phyloP scores from a whole-genome alignment of 306 rosid species.

The Quercus parvula region DNA sequence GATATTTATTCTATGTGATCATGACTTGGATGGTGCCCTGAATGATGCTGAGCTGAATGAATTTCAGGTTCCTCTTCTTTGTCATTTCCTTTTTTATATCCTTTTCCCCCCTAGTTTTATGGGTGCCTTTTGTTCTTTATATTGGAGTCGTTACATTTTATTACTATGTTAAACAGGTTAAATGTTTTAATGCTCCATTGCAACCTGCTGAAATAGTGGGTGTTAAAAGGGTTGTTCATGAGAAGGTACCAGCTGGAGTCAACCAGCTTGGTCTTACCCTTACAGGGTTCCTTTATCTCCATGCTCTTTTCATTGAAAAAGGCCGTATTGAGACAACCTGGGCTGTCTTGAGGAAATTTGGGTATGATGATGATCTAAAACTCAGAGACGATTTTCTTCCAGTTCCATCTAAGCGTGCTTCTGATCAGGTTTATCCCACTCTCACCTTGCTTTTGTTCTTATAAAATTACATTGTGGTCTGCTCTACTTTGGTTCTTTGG shows the following conservation, averaged over 20 bases:
- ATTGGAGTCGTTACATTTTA: slow-evolving; percentile 22
- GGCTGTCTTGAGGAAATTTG: slow-evolving; percentile 85
- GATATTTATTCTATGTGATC: slow-evolving; percentile 79
- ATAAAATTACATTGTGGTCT: slow-evolving; percentile 25
- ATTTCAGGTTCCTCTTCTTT: slow-evolving; percentile 69
- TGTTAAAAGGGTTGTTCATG: slow-evolving; percentile 71
- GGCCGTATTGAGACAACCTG: slow-evolving; percentile 82
- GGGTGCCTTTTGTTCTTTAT: neutral
- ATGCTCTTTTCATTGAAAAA: slow-evolving; percentile 68
- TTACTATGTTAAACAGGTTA: slow-evolving; percentile 46
- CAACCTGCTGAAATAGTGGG: slow-evolving; percentile 62
- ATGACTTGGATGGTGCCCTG: slow-evolving; percentile 92
- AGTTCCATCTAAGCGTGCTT: slow-evolving; percentile 60
- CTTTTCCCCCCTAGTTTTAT: slow-evolving; percentile 6
- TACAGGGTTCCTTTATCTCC: slow-evolving; percentile 69
- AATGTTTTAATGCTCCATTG: slow-evolving; percentile 73
- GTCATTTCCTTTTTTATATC: slow-evolving; percentile 2
- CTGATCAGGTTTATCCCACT: slow-evolving; percentile 69
- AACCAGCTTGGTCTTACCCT: slow-evolving; percentile 81
- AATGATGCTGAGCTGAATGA: slow-evolving; percentile 77
- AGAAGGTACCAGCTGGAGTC: slow-evolving; percentile 72
- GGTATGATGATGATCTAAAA: slow-evolving; percentile 75
- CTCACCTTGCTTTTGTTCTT: slow-evolving; percentile 7
- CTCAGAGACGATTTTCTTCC: slow-evolving; percentile 68
- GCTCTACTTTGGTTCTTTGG: neutral